These are phyloP conservation scores for Sordaria brevicollis DNA, from an alignment of 495 filamentous ascomycete species.

Conservation along the genomic window DNA sequence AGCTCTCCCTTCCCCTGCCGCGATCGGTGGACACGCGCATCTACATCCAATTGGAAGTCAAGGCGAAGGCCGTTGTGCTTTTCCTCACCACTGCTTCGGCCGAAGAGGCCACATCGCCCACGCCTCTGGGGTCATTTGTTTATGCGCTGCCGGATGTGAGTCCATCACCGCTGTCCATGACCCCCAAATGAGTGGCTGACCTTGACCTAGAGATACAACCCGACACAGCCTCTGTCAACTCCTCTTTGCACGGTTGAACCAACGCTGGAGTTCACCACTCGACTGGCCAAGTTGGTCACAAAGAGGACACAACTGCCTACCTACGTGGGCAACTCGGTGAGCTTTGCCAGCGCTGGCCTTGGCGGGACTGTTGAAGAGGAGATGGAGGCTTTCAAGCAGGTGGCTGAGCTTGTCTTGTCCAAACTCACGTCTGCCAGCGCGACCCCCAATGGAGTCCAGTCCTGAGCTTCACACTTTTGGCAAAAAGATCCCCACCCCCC, in stretches of 20 bases:
- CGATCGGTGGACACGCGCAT: slow-evolving; percentile 66
- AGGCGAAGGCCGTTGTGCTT: slow-evolving; percentile 54
- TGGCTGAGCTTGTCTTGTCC: slow-evolving; percentile 58
- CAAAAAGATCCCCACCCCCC: background rate
- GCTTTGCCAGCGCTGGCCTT: slow-evolving; percentile 53
- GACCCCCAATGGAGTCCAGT: slow-evolving; percentile 2
- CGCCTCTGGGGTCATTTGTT: slow-evolving; percentile 73
- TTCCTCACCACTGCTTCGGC: slow-evolving; percentile 66
- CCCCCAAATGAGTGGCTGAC: background rate
- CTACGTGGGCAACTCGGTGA: slow-evolving; percentile 76
- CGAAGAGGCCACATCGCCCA: slow-evolving; percentile 41
- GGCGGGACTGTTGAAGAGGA: slow-evolving; percentile 83
- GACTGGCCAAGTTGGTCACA: slow-evolving; percentile 73
- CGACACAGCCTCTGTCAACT: slow-evolving; percentile 59
- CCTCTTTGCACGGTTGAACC: slow-evolving; percentile 62
- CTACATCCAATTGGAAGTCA: slow-evolving; percentile 64
- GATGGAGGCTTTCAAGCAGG: slow-evolving; percentile 71
- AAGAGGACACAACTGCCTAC: slow-evolving; percentile 56
- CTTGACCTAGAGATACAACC: slow-evolving; percentile 39
- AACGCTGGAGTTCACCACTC: slow-evolving; percentile 75
- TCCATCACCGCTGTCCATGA: background rate
- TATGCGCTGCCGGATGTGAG: slow-evolving; percentile 85
- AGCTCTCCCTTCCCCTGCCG: slow-evolving; percentile 72
- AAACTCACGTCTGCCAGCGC: slow-evolving; percentile 27
- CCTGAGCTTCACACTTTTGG: background rate